A percentile compares a stretch with the other conserved stretches of the same genome.
phyloP scores from a whole-genome alignment of 2,329 filamentous ascomycete genomes.

The Diplodia scrobiculata region DNA sequence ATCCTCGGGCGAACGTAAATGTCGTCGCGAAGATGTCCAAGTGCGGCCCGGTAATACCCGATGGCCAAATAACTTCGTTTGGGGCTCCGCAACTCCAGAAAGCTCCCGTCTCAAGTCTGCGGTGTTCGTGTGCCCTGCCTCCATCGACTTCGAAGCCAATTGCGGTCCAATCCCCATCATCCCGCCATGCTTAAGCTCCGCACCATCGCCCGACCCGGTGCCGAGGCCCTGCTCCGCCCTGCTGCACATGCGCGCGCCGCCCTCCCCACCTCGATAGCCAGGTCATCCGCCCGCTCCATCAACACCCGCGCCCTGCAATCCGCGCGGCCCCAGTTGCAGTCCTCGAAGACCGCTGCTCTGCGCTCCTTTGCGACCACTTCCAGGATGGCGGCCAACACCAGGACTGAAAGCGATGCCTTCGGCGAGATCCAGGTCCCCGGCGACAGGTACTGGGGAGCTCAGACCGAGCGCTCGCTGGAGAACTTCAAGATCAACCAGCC shows the following conservation, averaged over 20 bases:
- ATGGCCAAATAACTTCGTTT: constrained; percentile 23
- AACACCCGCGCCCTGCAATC: constrained; percentile 19
- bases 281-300: constrained; percentile 25
- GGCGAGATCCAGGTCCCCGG: constrained; percentile 88
- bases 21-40: constrained; percentile 18
- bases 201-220: constrained; percentile 38
- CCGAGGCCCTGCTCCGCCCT: constrained; percentile 43
- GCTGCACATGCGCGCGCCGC: constrained; percentile 42
- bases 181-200: constrained; percentile 40
- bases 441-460: constrained; percentile 98
- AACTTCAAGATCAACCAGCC: constrained; percentile 99
- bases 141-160: constrained; percentile 14
- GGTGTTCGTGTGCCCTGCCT: not conserved
- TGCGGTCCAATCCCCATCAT: constrained; percentile 27
- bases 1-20: not conserved
- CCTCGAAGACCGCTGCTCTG: constrained; percentile 18
- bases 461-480: constrained; percentile 91
- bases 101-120: constrained; percentile 12
- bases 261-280: constrained; percentile 31
- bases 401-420: constrained; percentile 96
- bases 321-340: constrained; percentile 13
- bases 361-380: constrained; percentile 41
- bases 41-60: constrained; percentile 20
- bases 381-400: constrained; percentile 53
- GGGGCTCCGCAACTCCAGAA: constrained; percentile 23